Evolutionary conservation across 2,329 filamentous ascomycete genomes (phyloP), one percentile per base, ranked within the genome.

Genomic region (Cadophora sp.): DNA sequence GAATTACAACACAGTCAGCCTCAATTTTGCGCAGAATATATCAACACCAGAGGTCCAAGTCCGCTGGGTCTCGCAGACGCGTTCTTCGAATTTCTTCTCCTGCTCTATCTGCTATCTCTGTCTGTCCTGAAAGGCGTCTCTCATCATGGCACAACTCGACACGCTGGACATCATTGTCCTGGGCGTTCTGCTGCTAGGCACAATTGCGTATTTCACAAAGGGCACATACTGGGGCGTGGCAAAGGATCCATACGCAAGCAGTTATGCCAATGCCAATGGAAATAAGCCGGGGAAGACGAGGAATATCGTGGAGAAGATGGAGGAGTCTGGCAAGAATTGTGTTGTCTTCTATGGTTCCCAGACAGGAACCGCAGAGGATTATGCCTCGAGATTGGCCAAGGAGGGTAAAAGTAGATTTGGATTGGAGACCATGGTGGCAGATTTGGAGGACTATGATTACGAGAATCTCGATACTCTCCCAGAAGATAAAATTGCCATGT

Each of bases 311-410:
- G 92, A 98, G 85, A 97, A 97, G 83, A 92, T 99, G 90, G 92
- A 97, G 26, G 94, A 98, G 83, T 90, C 89, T 12, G 91, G 90
- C 80, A 99, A 98, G 85, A 98, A 99, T 83, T 97, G 95, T 80
- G 91, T 99, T 73, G 91, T 99, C 77, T 97, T 99, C 85, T 99
- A 97, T 79, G 96, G 96, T 74, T 99, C 96, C 37, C 96, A 99
- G 83, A 99, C 96, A 24, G 96, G 96, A 76, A 99, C 96, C 50
- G 96, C 96, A 61, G 97, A 99, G 83, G 96, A 99, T 81, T 99
- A 99, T 79, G 97, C 96, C 73, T 97, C 95, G 14, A 89, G 97
- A 75, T 84, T 99, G 75, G 94, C 96, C 73, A 99, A 99, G 86
- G 96, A 99, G 82, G 96, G 96, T 77, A 95, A 95, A 80, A 97